These are phyloP conservation scores for Russula ochroleuca DNA, from an alignment of 768 basidiomycete species.

Conservation along the genomic window DNA sequence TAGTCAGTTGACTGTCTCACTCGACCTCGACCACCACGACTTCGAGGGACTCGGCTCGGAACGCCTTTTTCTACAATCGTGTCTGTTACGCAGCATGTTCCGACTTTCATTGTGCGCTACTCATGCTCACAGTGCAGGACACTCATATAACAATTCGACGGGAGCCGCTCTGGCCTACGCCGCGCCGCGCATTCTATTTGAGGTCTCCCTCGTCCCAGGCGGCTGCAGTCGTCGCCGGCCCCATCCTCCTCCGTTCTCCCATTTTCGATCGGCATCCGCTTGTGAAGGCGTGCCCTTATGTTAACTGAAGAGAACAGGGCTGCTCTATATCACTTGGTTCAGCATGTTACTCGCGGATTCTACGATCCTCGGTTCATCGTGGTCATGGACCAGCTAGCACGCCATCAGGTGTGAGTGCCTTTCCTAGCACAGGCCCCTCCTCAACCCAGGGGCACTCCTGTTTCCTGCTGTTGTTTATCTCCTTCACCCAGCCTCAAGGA, in stretches of 20 bases:
- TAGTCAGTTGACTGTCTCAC: conserved; percentile 3
- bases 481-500: conserved; percentile 68
- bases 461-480: conserved; percentile 30
- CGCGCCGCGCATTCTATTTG: conserved; percentile 3
- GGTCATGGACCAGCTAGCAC: conserved; percentile 89
- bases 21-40: conserved; percentile 15
- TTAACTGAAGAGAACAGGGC: conserved; percentile 74
- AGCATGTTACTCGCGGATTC: conserved; percentile 89
- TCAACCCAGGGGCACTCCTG: conserved; percentile 12
- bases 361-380: conserved; percentile 92
- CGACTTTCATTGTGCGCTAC: conserved; percentile 18
- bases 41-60: neutral
- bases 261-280: neutral
- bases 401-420: conserved; percentile 87
- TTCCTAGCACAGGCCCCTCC: conserved; percentile 17
- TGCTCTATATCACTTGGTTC: conserved; percentile 80
- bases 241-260: neutral
- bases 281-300: conserved; percentile 27
- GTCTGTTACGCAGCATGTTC: conserved; percentile 23
- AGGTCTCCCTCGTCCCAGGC: conserved; percentile 4
- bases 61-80: conserved; percentile 2
- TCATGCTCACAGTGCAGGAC: conserved; percentile 22
- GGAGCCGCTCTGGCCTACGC: neutral
- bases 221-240: conserved; percentile 11
- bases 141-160: neutral